Base-by-base conservation (phyloP, 805 yeast species). In the Metschnikowia vanudenii region DNA sequence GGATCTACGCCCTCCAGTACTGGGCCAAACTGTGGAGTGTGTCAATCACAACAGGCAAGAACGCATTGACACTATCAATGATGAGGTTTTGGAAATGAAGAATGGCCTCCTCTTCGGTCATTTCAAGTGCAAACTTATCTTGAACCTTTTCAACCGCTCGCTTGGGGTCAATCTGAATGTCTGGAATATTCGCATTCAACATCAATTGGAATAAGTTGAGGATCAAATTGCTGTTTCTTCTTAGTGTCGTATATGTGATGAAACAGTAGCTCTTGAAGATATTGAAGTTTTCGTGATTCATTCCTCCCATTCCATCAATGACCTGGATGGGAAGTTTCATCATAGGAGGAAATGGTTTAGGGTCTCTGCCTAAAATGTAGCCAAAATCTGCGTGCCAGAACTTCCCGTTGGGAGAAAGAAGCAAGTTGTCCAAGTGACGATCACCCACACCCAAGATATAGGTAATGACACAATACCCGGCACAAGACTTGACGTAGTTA, bases 311-410 rank as follows among this genome's bases (percentile, higher is more conserved):
- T 0, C 97, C 98, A 54, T 94, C 99, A 35, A 94, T 87, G 14
- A 94, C 85, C 65, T 94, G 99, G 35, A 94, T 94, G 0, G 99
- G 99, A 32, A 94, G 71, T 61, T 94, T 94, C 97, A 94, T 94
- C 68, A 92, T 75, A 1, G 99, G 99, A 12, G 99, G 98, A 68
- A 94, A 94, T 12, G 98, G 98, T 63, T 94, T 94, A 2, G 99
- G 99, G 64, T 94, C 99, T 43, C 91, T 84, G 0, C 99, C 99
- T 45, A 94, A 70, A 41, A 94, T 92, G 60, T 94, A 94, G 1
- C 99, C 99, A 65, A 88, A 94, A 67, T 94, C 99, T 1, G 96
- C 97, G 67, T 94, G 99, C 80, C 96, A 92, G 62, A 94, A 94
- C 56, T 82, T 88, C 84, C 76, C 92, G 85, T 52, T 70, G 52